Evolutionary conservation across 805 yeast species (phyloP), one percentile per base, ranked within the genome.

Genomic region (Maudiozyma bulderi): DNA sequence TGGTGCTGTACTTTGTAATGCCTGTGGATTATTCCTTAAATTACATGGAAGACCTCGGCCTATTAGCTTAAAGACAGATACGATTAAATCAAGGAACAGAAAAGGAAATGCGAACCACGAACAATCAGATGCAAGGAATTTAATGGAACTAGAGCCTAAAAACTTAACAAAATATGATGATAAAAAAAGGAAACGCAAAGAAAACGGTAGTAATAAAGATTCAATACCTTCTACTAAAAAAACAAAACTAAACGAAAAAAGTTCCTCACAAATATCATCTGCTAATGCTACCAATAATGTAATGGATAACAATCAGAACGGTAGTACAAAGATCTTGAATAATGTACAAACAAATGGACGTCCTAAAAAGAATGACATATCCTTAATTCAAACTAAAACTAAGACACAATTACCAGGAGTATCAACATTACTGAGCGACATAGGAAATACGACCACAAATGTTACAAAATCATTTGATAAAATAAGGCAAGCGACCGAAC

Each of bases 21-120:
- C 98, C 8, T 88, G 96, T 71, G 96, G 96, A 0, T 72, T 88
- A 45, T 88, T 88, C 60, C 69, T 89, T 51, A 90, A 90, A 68
- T 75, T 90, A 40, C 98, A 90, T 62, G 96, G 96, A 28, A 78
- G 95, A 47, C 87, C 96, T 38, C 75, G 98, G 59, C 97, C 98
- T 6, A 89, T 89, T 48, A 81, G 89, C 28, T 73, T 90, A 59
- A 90, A 90, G 65, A 87, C 96, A 9, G 95, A 90, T 69, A 89
- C 90, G 31, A 90, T 90, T 65, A 88, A 89, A 69, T 82, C 93
- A 41, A 76, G 98, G 62, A 90, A 90, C 64, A 77, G 98, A 59
- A 84, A 85, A 60, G 82, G 48, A n/a, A 32, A 20, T 30, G 11
- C 32, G 28, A 35, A 20, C 11, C 37, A 31, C 14, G 37, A 30